Evolutionary conservation across 1,284 basidiomycete species (phyloP), one percentile per base, ranked within the genome.

Genomic region (Meira nashicola): DNA sequence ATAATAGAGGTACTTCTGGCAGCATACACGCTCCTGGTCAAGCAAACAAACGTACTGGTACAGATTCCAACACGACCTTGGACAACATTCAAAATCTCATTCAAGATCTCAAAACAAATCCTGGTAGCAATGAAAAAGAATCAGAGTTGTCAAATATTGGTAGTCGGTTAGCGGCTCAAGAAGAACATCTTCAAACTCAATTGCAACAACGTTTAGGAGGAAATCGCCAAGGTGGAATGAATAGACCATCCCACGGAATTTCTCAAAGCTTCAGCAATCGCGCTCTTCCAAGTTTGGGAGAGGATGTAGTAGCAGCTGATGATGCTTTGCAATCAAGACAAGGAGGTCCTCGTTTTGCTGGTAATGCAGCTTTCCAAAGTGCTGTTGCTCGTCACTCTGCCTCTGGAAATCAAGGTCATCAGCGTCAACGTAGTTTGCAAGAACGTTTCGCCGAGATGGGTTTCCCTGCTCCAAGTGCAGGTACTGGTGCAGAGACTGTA

Each of bases 351-450:
- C 65, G 71, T 19, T 74, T 73, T 39, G 69, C 73, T 9, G 71
- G 69, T 38, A 74, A 69, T 48, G 71, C 68, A 15, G 71, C 71
- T 33, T 73, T 71, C 46, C 73, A 74, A 57, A 66, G 64, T 50
- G 70, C 66, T 53, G 58, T 71, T 40, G 73, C 69, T 40, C 65
- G 72, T 14, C 66, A 73, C 41, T 37, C 41, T 3, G 54, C 40
- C 11, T 19, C 25, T 10, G 58, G 61, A 19, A 60, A 55, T n/a
- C 39, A 64, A 41, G 54, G 63, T 6, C 73, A 73, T 40, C 63
- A 66, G 54, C 65, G 71, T 39, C 68, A 74, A 58, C 58, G 66
- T 23, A 65, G 64, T 40, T 60, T 73, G 0, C 73, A 71, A 40
- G 64, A 60, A 51, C 61, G 71, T 14, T 74, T 74, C 44, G 66